A percentile compares a stretch with the other conserved stretches of the same genome.
Evolutionary conservation across 768 basidiomycete species (phyloP).

Genomic region (Collybia nuda): DNA sequence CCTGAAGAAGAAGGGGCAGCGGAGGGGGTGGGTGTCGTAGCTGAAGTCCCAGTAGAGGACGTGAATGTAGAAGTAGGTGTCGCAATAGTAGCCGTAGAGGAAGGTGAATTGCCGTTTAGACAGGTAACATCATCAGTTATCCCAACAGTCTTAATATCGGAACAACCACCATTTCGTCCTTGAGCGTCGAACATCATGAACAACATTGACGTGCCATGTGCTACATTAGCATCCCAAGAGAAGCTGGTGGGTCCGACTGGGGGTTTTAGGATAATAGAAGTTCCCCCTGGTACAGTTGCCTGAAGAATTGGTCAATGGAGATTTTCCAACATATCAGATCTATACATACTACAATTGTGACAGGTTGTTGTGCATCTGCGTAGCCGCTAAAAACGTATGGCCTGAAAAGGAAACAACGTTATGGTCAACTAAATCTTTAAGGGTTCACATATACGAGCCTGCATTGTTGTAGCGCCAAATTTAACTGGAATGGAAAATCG

Average conservation of each 20-base stretch:
- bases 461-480: constrained; percentile 60
- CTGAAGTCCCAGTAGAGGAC: constrained; percentile 5
- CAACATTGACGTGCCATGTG: constrained; percentile 55
- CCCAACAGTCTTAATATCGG: constrained; percentile 49
- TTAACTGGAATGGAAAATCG: constrained; percentile 49
- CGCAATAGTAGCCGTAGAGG: constrained; percentile 35
- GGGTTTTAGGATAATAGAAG: constrained; percentile 42
- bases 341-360: constrained; percentile 49
- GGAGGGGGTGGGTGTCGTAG: constrained; percentile 18
- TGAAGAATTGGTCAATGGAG: constrained; percentile 17
- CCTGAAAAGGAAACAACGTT: constrained; percentile 24
- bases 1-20: constrained; percentile 24
- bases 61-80: constrained; percentile 14
- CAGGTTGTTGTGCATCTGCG: constrained; percentile 45
- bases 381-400: constrained; percentile 48
- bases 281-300: constrained; percentile 67
- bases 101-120: constrained; percentile 50
- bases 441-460: constrained; percentile 33
- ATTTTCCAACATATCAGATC: not conserved
- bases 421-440: not conserved
- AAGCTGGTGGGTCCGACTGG: constrained; percentile 37
- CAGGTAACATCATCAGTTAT: constrained; percentile 50
- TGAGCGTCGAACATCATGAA: constrained; percentile 54
- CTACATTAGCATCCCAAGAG: constrained; percentile 58
- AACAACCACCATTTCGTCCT: constrained; percentile 57